These are phyloP conservation scores for Neocatenulostroma microsporum DNA, from an alignment of 2,329 filamentous ascomycete genomes.

Conservation along the genomic window DNA sequence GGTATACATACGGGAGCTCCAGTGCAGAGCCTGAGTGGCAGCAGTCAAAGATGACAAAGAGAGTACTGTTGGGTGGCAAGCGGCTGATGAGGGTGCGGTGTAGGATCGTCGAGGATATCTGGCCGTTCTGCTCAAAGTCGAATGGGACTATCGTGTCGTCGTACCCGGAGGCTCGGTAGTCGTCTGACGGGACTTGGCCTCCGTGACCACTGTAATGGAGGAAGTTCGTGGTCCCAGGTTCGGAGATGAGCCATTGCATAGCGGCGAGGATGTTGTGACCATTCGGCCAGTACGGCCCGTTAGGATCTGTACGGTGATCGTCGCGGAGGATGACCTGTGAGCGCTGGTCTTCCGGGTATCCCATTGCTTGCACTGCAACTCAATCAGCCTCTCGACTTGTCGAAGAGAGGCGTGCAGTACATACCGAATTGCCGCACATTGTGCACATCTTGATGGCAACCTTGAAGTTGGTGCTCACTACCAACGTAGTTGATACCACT, in stretches of 20 bases:
- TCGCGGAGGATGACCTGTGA: constrained; percentile 43
- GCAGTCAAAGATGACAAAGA: constrained; percentile 54
- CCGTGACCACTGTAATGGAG: constrained; percentile 55
- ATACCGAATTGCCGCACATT: constrained; percentile 39
- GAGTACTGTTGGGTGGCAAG: constrained; percentile 43
- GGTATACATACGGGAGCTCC: constrained; percentile 53
- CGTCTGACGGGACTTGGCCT: constrained; percentile 43
- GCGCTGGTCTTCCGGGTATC: constrained; percentile 36
- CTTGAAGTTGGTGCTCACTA: constrained; percentile 37
- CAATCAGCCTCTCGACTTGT: too few relatives aligned
- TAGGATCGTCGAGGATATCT: constrained; percentile 46
- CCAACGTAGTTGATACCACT: constrained; percentile 47
- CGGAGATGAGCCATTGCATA: constrained; percentile 51
- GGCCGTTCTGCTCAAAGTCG: constrained; percentile 40
- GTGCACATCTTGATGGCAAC: constrained; percentile 39
- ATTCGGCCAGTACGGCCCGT: constrained; percentile 28
- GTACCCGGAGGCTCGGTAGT: constrained; percentile 24
- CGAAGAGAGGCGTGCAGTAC: background rate
- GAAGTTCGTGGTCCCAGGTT: constrained; percentile 46
- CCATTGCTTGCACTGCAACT: constrained; percentile 14
- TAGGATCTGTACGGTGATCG: constrained; percentile 23
- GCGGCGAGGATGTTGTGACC: constrained; percentile 39
- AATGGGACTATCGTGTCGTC: constrained; percentile 25
- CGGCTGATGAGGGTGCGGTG: constrained; percentile 47
- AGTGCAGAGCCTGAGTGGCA: constrained; percentile 55